A percentile compares a stretch with the other conserved stretches of the same genome.
Evolutionary conservation across 1,284 basidiomycete genomes (phyloP).

Genomic region (Tetrapyrgos nigripes): DNA sequence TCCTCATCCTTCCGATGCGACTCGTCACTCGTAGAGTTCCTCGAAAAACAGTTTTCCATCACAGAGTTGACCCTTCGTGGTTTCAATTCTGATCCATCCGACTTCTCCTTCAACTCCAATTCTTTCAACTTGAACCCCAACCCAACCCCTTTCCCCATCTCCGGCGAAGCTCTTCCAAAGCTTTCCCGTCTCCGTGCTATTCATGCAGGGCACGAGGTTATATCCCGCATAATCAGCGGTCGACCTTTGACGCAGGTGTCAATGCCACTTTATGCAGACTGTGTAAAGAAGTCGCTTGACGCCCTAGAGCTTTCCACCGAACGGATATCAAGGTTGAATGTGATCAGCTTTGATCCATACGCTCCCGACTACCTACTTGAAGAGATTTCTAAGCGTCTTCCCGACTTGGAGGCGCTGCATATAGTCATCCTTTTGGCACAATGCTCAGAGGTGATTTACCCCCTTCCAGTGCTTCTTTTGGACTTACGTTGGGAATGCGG

Average conservation of each 20-base stretch:
- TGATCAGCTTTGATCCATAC: constrained; percentile 61
- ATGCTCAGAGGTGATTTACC: constrained; percentile 49
- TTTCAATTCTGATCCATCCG: constrained; percentile 32
- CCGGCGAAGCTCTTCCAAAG: constrained; percentile 49
- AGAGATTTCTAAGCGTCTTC: constrained; percentile 52
- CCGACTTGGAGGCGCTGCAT: constrained; percentile 60
- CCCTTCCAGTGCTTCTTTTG: too few species aligned
- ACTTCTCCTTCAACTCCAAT: constrained; percentile 28
- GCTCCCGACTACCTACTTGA: constrained; percentile 50
- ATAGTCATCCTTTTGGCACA: constrained; percentile 56
- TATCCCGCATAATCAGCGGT: constrained; percentile 51
- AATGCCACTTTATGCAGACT: constrained; percentile 55
- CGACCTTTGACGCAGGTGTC: constrained; percentile 59
- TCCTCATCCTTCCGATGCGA: constrained; percentile 61
- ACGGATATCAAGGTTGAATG: constrained; percentile 55
- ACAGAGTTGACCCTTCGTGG: constrained; percentile 61
- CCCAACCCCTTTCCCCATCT: constrained; percentile 40
- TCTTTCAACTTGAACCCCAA: constrained; percentile 22
- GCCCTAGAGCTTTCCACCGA: constrained; percentile 46
- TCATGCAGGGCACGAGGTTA: constrained; percentile 51
- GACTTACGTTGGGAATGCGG: too few species aligned
- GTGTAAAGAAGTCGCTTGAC: constrained; percentile 44
- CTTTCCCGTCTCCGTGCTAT: constrained; percentile 60
- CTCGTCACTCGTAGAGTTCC: constrained; percentile 52
- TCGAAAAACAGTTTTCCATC: constrained; percentile 55